These are phyloP conservation scores for Limnanthes douglasii DNA, from an alignment of 345 rosid species.

Conservation along the genomic window DNA sequence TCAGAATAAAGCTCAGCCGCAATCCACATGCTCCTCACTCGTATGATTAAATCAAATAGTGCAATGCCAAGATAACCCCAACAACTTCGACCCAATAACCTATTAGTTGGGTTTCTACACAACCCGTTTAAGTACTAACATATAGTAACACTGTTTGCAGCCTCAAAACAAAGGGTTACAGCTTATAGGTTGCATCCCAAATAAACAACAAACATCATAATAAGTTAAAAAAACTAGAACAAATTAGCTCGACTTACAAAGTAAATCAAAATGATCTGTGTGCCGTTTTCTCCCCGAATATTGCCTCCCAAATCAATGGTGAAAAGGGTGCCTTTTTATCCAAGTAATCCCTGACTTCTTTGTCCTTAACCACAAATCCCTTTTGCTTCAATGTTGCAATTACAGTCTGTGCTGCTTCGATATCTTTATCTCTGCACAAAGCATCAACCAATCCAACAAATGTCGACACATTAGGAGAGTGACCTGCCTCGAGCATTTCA, in stretches of 20 bases:
- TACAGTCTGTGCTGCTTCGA: conserved; percentile 35
- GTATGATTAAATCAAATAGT: too few species aligned
- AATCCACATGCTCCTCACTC: too few species aligned
- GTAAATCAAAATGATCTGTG: conserved; percentile 13
- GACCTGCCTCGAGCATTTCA: conserved; percentile 84
- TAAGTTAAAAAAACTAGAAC: background rate
- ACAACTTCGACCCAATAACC: too few species aligned
- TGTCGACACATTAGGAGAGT: conserved; percentile 63
- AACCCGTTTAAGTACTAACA: too few species aligned
- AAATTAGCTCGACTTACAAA: conserved; percentile 1
- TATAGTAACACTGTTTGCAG: too few species aligned
- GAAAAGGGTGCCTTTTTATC: conserved; percentile 55
- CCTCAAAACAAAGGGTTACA: background rate
- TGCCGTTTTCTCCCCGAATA: conserved; percentile 41
- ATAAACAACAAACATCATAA: conserved; percentile 2
- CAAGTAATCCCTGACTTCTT: conserved; percentile 62
- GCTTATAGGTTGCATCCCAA: conserved; percentile 6
- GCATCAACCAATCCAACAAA: conserved; percentile 82
- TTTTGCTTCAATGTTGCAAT: conserved; percentile 33
- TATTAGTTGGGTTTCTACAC: too few species aligned
- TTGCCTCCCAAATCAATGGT: conserved; percentile 53
- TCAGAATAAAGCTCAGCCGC: too few species aligned
- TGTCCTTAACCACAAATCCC: conserved; percentile 50
- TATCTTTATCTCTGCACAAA: conserved; percentile 45
- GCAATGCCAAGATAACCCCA: too few species aligned